Base-by-base conservation (phyloP, 768 basidiomycete genomes). In the Rhodosporidiobolus sp. region DNA sequence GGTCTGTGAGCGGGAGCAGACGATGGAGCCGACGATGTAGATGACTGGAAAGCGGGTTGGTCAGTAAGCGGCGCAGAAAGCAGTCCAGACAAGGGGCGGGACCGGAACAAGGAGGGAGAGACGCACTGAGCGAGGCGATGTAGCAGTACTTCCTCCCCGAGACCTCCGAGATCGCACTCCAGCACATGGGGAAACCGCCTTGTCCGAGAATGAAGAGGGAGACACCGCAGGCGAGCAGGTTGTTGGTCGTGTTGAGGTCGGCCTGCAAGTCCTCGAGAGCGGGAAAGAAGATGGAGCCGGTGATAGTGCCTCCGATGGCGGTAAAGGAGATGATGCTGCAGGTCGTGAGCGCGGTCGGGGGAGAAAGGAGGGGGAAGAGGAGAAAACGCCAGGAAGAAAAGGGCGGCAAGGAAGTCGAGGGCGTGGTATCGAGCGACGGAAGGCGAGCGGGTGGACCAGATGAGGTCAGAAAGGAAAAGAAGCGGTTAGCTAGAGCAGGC, bases 151-250 rank as follows among this genome's bases (percentile, higher is more conserved):
- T 91, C 64, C 90, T 83, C 14, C 90, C 91, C 77, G 86, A 87
- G 45, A 92, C 85, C 80, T 92, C 91, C 66, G 88, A 88, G 34
- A 88, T 81, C 0, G 86, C 85, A 65, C 84, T 86, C 90, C 90
- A 91, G 7, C 88, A 48, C 19, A 90, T 76, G 0, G 90, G 91
- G 54, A 70, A 70, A 19, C 49, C 30, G 5, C 91, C 90, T 79
- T 92, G 91, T 19, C 90, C 76, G 4, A 88, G 81, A 69, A 90
- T 89, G 79, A 90, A 92, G n/a, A 88, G 71, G 0, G 89, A 88
- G 22, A 91, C 82, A 69, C 86, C 86, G 80, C 87, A 83, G 71
- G 89, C 88, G 68, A 92, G 87, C 73, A 89, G 84, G 19, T 83
- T 80, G 60, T 83, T 82, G 0, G 86, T 86, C 3, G 90, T 87